Conservation (phyloP, 164 flowering plant genomes). For the Berberis vulgaris region DNA sequence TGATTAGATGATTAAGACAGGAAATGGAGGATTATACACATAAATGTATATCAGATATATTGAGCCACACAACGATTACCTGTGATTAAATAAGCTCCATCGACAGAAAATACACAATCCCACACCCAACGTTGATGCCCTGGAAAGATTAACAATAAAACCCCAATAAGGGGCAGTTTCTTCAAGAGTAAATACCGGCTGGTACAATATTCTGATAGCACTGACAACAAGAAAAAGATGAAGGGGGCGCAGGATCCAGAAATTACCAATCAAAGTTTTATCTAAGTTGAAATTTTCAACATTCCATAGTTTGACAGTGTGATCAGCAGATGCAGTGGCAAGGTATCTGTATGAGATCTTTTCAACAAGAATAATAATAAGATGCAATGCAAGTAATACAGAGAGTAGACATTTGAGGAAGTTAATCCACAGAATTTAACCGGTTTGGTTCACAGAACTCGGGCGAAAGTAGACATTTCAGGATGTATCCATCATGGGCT, state of each 20-base stretch:
- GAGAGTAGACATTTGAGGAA: neutral
- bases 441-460: constrained; percentile 80
- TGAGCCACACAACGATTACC: constrained; percentile 31
- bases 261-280: constrained; percentile 61
- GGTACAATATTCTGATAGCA: neutral
- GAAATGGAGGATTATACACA: too few species aligned
- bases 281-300: constrained; percentile 91
- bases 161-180: neutral
- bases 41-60: neutral
- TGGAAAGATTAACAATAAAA: constrained; percentile 11
- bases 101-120: constrained; percentile 96
- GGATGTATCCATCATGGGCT: constrained; percentile 84
- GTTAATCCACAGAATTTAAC: constrained; percentile 19
- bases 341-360: constrained; percentile 45
- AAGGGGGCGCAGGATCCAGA: neutral
- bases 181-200: neutral
- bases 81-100: constrained; percentile 95
- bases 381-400: neutral
- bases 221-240: neutral
- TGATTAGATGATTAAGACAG: neutral
- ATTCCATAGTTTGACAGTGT: constrained; percentile 96
- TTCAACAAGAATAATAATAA: neutral
- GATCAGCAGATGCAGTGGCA: constrained; percentile 93
- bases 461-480: constrained; percentile 87
- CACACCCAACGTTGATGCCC: constrained; percentile 99